These are phyloP conservation scores for Botryotinia narcissicola DNA, from an alignment of 2,329 filamentous ascomycete genomes.

Conservation along the genomic window DNA sequence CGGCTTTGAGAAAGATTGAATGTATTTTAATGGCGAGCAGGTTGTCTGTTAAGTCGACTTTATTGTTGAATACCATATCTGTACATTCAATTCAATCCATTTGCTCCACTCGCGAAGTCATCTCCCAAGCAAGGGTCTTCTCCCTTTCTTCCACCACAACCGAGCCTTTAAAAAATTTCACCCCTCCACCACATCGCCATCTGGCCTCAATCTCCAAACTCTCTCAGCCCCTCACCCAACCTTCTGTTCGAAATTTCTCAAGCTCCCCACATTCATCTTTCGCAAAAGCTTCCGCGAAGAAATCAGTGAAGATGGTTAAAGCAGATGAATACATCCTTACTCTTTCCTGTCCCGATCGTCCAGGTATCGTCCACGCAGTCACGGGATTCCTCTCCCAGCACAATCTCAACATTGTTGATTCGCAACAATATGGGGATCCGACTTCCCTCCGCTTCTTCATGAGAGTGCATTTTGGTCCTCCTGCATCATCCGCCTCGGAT, in stretches of 20 bases:
- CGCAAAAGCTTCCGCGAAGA: neutral
- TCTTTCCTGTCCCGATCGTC: constrained; percentile 78
- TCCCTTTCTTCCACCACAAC: constrained; percentile 8
- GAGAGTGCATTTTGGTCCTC: constrained; percentile 77
- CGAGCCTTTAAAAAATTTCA: constrained; percentile 7
- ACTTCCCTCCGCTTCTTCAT: constrained; percentile 79
- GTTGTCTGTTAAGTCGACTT: neutral
- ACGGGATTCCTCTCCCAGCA: constrained; percentile 72
- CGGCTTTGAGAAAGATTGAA: neutral
- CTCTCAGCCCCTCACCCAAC: neutral
- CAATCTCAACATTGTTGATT: constrained; percentile 77
- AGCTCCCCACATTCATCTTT: neutral
- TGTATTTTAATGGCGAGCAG: constrained; percentile 8
- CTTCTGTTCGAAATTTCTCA: neutral
- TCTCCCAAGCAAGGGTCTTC: constrained; percentile 9
- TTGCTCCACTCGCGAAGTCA: neutral
- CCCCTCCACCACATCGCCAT: neutral
- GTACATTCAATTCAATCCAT: neutral
- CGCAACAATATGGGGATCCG: constrained; percentile 80
- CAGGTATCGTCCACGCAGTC: constrained; percentile 81
- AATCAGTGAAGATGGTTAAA: constrained; percentile 47
- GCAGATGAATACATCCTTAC: constrained; percentile 59
- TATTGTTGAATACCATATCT: neutral
- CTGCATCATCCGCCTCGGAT: constrained; percentile 39
- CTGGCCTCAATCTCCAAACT: neutral